Percentiles rank a stretch among this genome's conserved stretches.
Evolutionary conservation across 2,329 filamentous ascomycete genomes (phyloP).

Genomic region (Podosphaera xanthii): DNA sequence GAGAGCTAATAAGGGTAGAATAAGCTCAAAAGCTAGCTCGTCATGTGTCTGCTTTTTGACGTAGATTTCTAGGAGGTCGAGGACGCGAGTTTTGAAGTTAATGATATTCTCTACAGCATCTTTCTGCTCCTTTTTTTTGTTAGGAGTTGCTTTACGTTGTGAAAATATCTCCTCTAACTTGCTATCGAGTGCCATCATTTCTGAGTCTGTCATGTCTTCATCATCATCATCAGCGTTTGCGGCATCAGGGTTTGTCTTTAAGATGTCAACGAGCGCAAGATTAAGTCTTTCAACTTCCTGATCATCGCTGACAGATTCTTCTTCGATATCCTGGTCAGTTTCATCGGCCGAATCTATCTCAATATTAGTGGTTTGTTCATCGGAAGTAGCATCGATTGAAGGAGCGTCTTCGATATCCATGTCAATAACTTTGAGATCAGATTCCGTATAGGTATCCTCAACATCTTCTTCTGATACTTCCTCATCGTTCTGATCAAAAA

Average conservation of each 20-base stretch:
- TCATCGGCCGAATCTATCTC: conserved; percentile 19
- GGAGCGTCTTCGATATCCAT: conserved; percentile 17
- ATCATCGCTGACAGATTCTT: conserved; percentile 19
- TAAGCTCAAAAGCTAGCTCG: conserved; percentile 40
- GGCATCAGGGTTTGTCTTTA: conserved; percentile 45
- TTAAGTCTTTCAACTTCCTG: conserved; percentile 29
- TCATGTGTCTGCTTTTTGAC: conserved; percentile 55
- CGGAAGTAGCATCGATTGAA: conserved; percentile 2
- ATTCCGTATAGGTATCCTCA: conserved; percentile 19
- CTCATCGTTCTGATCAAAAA: conserved; percentile 49
- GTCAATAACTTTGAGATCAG: conserved; percentile 21
- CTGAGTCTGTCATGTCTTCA: conserved; percentile 80
- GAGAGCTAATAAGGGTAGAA: conserved; percentile 56
- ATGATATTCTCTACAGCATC: conserved; percentile 74
- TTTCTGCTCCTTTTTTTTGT: conserved; percentile 64
- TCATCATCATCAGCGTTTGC: conserved; percentile 36
- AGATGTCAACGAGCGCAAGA: conserved; percentile 51
- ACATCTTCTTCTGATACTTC: conserved; percentile 24
- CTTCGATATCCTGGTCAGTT: conserved; percentile 23
- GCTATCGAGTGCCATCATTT: conserved; percentile 76
- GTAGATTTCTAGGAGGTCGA: conserved; percentile 73
- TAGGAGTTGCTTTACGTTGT: conserved; percentile 40
- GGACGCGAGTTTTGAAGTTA: conserved; percentile 83
- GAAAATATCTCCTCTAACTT: conserved; percentile 72
- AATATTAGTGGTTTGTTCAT: conserved; percentile 19